These are phyloP conservation scores for Hansfordia pulvinata DNA, from an alignment of 2,329 filamentous ascomycete species.

Conservation along the genomic window DNA sequence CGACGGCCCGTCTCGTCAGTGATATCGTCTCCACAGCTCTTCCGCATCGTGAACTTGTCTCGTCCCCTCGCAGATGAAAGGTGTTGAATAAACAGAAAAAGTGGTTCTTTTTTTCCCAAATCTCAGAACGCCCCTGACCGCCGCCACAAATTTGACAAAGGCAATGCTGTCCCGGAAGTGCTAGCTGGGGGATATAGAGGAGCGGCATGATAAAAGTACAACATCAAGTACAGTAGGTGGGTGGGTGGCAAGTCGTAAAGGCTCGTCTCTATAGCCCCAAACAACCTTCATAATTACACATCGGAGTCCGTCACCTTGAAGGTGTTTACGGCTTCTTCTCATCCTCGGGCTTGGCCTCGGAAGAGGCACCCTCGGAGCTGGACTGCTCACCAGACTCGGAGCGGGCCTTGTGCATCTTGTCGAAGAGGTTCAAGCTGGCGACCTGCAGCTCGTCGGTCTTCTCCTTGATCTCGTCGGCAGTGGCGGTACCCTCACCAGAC, in stretches of 20 bases:
- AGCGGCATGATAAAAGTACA: constrained; percentile 37
- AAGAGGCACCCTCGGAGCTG: constrained; percentile 30
- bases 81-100: too few relatives aligned
- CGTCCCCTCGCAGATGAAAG: constrained; percentile 10
- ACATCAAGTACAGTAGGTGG: constrained; percentile 25
- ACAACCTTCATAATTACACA: constrained; percentile 4
- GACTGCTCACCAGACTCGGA: constrained; percentile 44
- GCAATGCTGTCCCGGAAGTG: constrained; percentile 17
- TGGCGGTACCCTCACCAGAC: constrained; percentile 74
- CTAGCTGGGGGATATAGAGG: constrained; percentile 13
- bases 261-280: too few relatives aligned
- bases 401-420: constrained; percentile 99
- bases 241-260: constrained; percentile 9
- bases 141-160: constrained; percentile 19
- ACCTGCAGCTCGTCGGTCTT: constrained; percentile 98
- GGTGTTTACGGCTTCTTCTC: constrained; percentile 50
- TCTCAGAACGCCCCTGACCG: constrained; percentile 19
- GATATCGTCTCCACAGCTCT: too few relatives aligned
- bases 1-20: too few relatives aligned
- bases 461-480: constrained; percentile 88
- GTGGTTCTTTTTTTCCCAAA: constrained; percentile 16
- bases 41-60: too few relatives aligned
- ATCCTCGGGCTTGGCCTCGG: constrained; percentile 34
- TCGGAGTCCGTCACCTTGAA: constrained; percentile 2
- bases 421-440: constrained; percentile 90